Conservation (phyloP, 2,329 filamentous ascomycete species). For the Cladophialophora immunda region DNA sequence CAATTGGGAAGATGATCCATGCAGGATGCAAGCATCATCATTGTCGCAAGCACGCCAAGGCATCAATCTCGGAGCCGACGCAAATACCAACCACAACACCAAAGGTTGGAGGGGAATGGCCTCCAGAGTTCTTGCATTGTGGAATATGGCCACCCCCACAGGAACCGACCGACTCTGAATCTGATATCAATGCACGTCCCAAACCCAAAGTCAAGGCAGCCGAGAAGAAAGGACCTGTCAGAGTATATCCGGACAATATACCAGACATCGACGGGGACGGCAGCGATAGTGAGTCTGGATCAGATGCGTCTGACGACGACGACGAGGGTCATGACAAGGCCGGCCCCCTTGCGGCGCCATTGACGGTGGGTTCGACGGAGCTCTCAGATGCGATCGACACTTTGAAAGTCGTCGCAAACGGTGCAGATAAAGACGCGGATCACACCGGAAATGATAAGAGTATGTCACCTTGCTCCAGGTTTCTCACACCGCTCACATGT, state of each 20-base stretch:
- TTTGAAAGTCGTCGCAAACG: constrained; percentile 12
- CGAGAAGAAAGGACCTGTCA: neutral
- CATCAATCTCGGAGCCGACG: neutral
- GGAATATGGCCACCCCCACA: constrained; percentile 25
- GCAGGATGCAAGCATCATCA: constrained; percentile 21
- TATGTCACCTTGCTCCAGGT: constrained; percentile 5
- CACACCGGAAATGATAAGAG: constrained; percentile 13
- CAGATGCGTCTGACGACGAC: neutral
- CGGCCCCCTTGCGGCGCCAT: constrained; percentile 4
- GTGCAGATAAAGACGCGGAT: neutral
- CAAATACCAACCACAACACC: neutral
- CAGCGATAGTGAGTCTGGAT: constrained; percentile 3
- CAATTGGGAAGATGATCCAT: constrained; percentile 28
- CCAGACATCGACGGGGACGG: constrained; percentile 14
- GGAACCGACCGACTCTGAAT: neutral
- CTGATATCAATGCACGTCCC: neutral
- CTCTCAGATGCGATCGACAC: constrained; percentile 22
- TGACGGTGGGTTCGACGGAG: constrained; percentile 10
- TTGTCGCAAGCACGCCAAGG: constrained; percentile 3
- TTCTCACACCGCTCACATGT: neutral
- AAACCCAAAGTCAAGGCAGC: neutral
- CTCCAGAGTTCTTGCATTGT: constrained; percentile 29
- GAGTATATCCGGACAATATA: constrained; percentile 3
- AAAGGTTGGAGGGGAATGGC: constrained; percentile 2
- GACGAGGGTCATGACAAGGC: constrained; percentile 3